Evolutionary conservation across 1,284 basidiomycete species (phyloP).

Genomic region (Trametes hirsuta): DNA sequence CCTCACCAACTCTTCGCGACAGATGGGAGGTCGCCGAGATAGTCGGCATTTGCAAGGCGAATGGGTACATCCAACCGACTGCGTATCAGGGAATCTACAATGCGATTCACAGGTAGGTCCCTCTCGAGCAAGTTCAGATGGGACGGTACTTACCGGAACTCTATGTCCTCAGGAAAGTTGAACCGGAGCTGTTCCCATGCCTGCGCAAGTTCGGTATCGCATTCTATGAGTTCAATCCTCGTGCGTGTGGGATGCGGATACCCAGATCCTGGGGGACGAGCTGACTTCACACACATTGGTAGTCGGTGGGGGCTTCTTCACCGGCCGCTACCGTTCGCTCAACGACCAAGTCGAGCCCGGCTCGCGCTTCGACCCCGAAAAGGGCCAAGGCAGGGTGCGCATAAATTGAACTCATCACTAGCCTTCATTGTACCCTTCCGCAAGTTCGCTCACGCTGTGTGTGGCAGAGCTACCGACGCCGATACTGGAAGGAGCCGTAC

Average conservation of each 20-base stretch:
- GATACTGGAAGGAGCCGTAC: conserved; percentile 53
- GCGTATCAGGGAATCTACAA: conserved; percentile 73
- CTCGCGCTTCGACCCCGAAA: conserved; percentile 42
- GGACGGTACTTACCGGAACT: no score
- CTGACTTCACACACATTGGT: conserved; percentile 24
- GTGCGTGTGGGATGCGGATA: conserved; percentile 24
- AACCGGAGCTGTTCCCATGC: conserved; percentile 65
- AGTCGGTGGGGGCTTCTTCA: conserved; percentile 42
- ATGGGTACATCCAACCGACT: conserved; percentile 64
- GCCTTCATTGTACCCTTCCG: conserved; percentile 23
- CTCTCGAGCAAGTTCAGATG: no score
- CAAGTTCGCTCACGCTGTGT: background rate
- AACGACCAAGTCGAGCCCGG: conserved; percentile 40
- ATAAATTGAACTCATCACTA: background rate
- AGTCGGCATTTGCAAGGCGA: conserved; percentile 52
- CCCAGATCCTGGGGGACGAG: background rate
- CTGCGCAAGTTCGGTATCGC: conserved; percentile 63
- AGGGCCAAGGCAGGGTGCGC: conserved; percentile 36
- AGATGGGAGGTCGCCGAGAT: conserved; percentile 70
- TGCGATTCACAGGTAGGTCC: conserved; percentile 38
- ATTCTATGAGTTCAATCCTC: conserved; percentile 63
- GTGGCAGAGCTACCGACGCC: conserved; percentile 31
- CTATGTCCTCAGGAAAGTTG: conserved; percentile 35
- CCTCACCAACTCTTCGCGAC: background rate
- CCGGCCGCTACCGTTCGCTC: conserved; percentile 37